Evolutionary conservation across 2,329 filamentous ascomycete species (phyloP).

Genomic region (Pestalotiopsis sp.): DNA sequence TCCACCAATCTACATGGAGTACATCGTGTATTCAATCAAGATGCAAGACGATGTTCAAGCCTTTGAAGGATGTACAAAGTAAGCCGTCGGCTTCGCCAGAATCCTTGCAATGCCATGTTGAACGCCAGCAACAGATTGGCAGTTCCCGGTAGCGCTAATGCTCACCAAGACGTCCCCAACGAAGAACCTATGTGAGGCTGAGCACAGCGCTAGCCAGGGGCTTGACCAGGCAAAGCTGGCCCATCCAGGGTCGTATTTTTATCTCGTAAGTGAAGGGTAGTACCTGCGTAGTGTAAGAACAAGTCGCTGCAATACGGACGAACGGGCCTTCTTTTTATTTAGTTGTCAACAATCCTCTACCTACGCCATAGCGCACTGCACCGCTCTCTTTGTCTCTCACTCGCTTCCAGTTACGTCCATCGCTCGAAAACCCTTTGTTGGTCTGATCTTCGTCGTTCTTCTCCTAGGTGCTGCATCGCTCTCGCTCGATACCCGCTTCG

Average conservation of each 20-base stretch:
- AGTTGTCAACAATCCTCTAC: not conserved
- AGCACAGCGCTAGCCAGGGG: constrained; percentile 1
- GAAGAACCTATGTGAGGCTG: not conserved
- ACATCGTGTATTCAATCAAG: too few relatives aligned
- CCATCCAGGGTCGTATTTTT: not conserved
- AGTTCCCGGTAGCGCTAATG: not conserved
- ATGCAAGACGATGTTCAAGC: too few relatives aligned
- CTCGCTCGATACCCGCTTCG: not conserved
- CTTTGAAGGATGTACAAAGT: too few relatives aligned
- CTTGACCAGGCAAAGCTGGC: not conserved
- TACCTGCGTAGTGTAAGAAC: not conserved
- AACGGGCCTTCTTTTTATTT: not conserved
- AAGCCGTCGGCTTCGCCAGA: too few relatives aligned
- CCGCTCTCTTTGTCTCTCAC: constrained; percentile 1
- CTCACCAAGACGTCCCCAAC: not conserved
- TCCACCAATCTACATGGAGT: too few relatives aligned
- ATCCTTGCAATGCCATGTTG: too few relatives aligned
- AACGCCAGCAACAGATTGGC: not conserved
- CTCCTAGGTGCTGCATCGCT: not conserved
- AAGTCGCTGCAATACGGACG: not conserved
- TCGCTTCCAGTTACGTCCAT: not conserved
- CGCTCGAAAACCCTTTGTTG: not conserved
- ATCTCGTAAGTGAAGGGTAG: not conserved
- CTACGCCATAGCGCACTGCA: not conserved
- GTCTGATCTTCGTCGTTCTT: not conserved